A percentile compares a stretch with the other conserved stretches of the same genome.
Evolutionary conservation across 805 yeast species (phyloP).

Genomic region (Barnettozyma californica): DNA sequence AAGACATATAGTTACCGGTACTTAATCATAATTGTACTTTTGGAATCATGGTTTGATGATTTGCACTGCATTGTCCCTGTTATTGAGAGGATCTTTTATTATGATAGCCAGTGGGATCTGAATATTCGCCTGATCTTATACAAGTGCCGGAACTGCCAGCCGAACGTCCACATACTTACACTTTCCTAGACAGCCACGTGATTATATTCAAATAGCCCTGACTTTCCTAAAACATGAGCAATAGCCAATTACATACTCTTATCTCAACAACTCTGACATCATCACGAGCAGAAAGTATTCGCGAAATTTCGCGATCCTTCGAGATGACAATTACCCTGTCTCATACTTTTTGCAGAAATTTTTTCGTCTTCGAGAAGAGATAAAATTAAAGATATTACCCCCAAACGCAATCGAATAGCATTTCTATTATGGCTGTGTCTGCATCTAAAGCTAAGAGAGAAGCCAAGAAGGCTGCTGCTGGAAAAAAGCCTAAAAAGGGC

Average conservation of each 20-base stretch:
- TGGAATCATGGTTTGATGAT: too few species aligned
- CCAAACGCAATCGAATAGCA: not conserved
- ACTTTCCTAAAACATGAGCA: too few species aligned
- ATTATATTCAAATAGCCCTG: not conserved
- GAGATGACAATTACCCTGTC: not conserved
- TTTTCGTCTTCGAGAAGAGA: not conserved
- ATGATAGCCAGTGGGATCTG: too few species aligned
- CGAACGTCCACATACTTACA: too few species aligned
- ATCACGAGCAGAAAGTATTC: not conserved
- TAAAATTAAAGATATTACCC: not conserved
- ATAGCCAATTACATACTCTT: not conserved
- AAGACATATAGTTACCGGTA: too few species aligned
- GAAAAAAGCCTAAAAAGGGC: slow-evolving; percentile 54
- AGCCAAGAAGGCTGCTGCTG: slow-evolving; percentile 86
- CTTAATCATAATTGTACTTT: too few species aligned
- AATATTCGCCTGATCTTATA: too few species aligned
- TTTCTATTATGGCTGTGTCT: slow-evolving; percentile 38
- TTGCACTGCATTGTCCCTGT: too few species aligned
- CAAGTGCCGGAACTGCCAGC: too few species aligned
- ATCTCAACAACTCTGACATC: not conserved
- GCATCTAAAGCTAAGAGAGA: slow-evolving; percentile 98
- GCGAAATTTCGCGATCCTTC: not conserved
- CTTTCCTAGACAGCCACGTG: too few species aligned
- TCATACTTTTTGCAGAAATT: not conserved
- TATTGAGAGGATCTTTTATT: too few species aligned